Conservation (phyloP, 2,329 filamentous ascomycete genomes). For the Stachybotrys chartarum region DNA sequence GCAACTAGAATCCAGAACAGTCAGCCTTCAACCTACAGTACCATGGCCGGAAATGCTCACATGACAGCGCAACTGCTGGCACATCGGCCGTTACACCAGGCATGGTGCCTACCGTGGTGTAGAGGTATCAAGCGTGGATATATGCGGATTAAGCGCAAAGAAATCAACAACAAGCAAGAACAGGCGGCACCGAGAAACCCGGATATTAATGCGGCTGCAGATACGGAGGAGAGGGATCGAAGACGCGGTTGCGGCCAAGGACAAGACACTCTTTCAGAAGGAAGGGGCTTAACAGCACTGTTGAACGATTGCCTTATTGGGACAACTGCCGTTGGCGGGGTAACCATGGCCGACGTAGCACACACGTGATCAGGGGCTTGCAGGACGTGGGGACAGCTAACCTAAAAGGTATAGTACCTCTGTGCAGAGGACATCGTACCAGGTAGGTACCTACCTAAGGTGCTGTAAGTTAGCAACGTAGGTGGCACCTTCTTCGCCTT, state of each 20-base stretch:
- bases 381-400: not conserved
- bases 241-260: no score
- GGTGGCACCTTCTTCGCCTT: no score
- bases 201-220: no score
- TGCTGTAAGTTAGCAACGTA: no score
- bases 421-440: no score
- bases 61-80: constrained; percentile 61
- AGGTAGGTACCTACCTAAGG: no score
- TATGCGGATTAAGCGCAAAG: not conserved
- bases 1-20: constrained; percentile 54
- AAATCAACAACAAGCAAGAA: constrained; percentile 7
- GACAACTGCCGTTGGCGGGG: not conserved
- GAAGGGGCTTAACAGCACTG: not conserved
- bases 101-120: constrained; percentile 35
- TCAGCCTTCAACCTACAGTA: constrained; percentile 7
- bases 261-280: no score
- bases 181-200: not conserved
- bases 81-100: constrained; percentile 53
- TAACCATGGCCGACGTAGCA: constrained; percentile 2
- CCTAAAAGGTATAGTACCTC: no score
- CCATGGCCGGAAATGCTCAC: constrained; percentile 32
- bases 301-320: not conserved
- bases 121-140: constrained; percentile 1
- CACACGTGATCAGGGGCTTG: not conserved
- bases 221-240: no score